Base-by-base conservation (phyloP, 805 yeast species). In the Yamadazyma laniorum region DNA sequence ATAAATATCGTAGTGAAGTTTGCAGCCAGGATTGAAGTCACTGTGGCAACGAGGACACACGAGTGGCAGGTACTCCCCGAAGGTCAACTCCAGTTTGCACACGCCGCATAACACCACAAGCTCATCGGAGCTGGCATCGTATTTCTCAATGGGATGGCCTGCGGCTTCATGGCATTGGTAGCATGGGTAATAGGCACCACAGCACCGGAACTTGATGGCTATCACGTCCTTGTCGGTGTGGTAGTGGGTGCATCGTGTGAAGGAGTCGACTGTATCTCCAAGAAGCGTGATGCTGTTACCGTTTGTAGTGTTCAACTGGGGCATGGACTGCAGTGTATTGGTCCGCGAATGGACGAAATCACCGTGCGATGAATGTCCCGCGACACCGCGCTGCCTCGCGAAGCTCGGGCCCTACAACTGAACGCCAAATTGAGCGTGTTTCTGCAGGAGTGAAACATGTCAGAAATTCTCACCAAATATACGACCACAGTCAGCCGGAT, bases 211-310 rank as follows among this genome's bases (percentile, higher is more conserved):
- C 40, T 62, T 64, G 31, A 68, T 46, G 9, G 72, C 72, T 3
- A 68, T 61, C 7, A 68, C 52, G 44, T 68, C 74, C 2, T 61
- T 50, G 3, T 27, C 35, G 29, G 55, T 43, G 35, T 63, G 59
- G 45, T 67, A 67, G 53, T 68, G 74, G 5, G 32, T 25, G 35
- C 74, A 68, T 16, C 74, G 43, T 3, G 73, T 67, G 17, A 60
- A 39, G 6, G 33, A 17, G 45, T 67, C 73, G 3, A 56, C 35
- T 4, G 37, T 4, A 4, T n/a, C 11, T 2, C 50, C 50, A 15
- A 12, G 18, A 18, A 39, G 37, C 25, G 29, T 9, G 15, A 35
- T 29, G 11, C 18, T 13, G 25, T 35, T 35, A 7, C 34, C 34
- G 25, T 35, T 35, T 5, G 29, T n/a, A 15, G 39, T 29, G 12